Conservation (phyloP, 805 yeast genomes). For the Monosporozyma servazzii region DNA sequence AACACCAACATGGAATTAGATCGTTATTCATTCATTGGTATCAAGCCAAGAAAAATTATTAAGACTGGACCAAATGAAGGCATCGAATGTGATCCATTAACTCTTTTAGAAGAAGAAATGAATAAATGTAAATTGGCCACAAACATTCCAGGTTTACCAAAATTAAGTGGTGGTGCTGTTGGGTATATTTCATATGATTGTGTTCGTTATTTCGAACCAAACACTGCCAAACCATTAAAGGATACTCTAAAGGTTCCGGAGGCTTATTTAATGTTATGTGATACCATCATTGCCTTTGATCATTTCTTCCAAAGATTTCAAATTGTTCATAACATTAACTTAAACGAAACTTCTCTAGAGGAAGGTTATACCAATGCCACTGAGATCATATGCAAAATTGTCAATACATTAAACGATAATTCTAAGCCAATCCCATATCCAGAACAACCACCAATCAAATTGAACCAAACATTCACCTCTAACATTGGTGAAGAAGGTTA, state of each 20-base stretch:
- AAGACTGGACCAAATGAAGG: conserved; percentile 54
- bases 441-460: conserved; percentile 60
- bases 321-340: conserved; percentile 68
- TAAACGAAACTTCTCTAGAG: conserved; percentile 29
- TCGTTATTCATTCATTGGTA: conserved; percentile 85
- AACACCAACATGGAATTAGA: conserved; percentile 82
- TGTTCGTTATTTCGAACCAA: conserved; percentile 93
- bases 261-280: conserved; percentile 84
- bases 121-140: conserved; percentile 55
- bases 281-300: conserved; percentile 84
- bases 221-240: conserved; percentile 60
- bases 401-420: conserved; percentile 38
- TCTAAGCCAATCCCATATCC: conserved; percentile 49
- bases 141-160: conserved; percentile 68
- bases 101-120: conserved; percentile 66
- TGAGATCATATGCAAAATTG: conserved; percentile 48
- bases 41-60: conserved; percentile 71
- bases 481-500: conserved; percentile 93
- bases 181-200: conserved; percentile 97
- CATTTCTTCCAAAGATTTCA: conserved; percentile 91
- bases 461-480: conserved; percentile 64
- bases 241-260: conserved; percentile 86
- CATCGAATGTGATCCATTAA: conserved; percentile 68
- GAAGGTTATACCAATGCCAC: conserved; percentile 47
- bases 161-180: conserved; percentile 88